A percentile compares a stretch with the other conserved stretches of the same genome.
Evolutionary conservation across 1,139 yeast genomes (phyloP).

Genomic region (Yamadazyma taylorii): DNA sequence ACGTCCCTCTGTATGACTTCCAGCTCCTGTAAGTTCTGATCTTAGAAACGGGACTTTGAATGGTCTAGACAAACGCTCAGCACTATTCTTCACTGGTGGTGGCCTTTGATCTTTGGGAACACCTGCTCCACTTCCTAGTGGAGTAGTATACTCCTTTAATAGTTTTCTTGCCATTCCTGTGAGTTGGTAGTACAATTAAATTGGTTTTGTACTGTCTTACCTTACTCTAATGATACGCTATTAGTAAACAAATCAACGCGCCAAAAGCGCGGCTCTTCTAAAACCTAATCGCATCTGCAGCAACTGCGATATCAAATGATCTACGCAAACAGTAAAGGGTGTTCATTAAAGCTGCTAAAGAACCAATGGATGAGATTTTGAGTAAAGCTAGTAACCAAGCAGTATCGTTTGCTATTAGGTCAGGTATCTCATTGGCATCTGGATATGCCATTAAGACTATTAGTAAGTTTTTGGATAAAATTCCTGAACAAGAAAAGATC

Average conservation of each 20-base stretch:
- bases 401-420: slow-evolving; percentile 75
- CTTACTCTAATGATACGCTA: no score
- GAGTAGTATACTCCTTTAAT: slow-evolving; percentile 42
- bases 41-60: slow-evolving; percentile 44
- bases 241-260: no score
- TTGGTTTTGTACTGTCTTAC: no score
- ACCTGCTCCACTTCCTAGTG: slow-evolving; percentile 49
- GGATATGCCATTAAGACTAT: slow-evolving; percentile 73
- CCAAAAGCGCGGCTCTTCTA: no score
- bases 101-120: slow-evolving; percentile 44
- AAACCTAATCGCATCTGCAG: no score
- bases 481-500: slow-evolving; percentile 58
- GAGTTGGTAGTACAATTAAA: neutral
- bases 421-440: slow-evolving; percentile 76
- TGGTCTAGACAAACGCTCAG: slow-evolving; percentile 38
- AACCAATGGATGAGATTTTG: slow-evolving; percentile 44
- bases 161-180: slow-evolving; percentile 33
- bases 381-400: slow-evolving; percentile 75
- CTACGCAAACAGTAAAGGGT: no score
- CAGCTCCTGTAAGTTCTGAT: slow-evolving; percentile 14
- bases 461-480: slow-evolving; percentile 54
- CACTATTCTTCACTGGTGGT: slow-evolving; percentile 37
- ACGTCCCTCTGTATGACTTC: slow-evolving; percentile 17
- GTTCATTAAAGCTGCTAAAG: no score
- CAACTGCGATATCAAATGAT: no score